phyloP scores from a whole-genome alignment of 345 rosid genomes.

The Brassica cretica region DNA sequence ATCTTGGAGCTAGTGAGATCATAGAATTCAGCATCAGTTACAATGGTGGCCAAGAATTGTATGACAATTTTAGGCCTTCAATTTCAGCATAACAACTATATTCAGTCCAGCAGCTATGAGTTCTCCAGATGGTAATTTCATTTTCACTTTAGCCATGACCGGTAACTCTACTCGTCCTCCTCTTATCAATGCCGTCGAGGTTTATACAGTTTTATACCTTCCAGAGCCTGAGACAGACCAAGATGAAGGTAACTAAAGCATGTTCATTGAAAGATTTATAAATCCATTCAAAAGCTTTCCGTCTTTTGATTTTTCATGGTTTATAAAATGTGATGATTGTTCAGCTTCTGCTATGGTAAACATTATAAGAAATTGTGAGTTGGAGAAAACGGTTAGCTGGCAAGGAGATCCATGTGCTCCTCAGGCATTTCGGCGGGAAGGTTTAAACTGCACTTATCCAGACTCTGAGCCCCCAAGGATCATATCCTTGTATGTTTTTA shows the following conservation, averaged over 20 bases:
- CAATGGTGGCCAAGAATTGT: neutral
- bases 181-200: conserved; percentile 40
- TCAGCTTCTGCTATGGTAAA: conserved; percentile 44
- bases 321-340: conserved; percentile 9
- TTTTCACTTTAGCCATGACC: conserved; percentile 20
- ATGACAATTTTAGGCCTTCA: conserved; percentile 14
- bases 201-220: conserved; percentile 26
- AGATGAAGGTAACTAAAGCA: conserved; percentile 33
- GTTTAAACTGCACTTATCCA: conserved; percentile 42
- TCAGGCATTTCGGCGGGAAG: conserved; percentile 37
- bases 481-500: conserved; percentile 50
- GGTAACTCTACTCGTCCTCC: conserved; percentile 44
- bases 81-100: conserved; percentile 24
- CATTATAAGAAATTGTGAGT: conserved; percentile 40
- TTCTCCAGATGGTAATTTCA: conserved; percentile 13
- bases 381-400: conserved; percentile 38
- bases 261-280: neutral
- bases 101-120: conserved; percentile 1
- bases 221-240: conserved; percentile 17
- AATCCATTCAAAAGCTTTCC: no score
- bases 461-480: conserved; percentile 32
- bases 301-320: neutral
- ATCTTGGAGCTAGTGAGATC: neutral
- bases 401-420: conserved; percentile 60
- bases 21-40: neutral